Percentiles rank a stretch among this genome's conserved stretches.
Evolutionary conservation across 2,329 filamentous ascomycete genomes (phyloP).

Genomic region (Calonectria leucothoes): DNA sequence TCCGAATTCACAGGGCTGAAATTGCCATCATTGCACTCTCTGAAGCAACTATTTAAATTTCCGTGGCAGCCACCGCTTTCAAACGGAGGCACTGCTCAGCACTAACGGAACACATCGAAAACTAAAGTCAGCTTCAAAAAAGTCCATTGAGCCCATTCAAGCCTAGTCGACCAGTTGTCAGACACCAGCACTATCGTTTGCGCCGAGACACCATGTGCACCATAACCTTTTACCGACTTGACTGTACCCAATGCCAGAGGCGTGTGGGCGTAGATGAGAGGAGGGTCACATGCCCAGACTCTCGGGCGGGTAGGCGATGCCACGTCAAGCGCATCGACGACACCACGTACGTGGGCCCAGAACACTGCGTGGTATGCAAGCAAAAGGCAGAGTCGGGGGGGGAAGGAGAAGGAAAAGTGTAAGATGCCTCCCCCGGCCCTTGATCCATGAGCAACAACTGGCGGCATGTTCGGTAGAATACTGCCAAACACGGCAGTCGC

Average conservation of each 20-base stretch:
- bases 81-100: background rate
- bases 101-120: background rate
- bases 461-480: background rate
- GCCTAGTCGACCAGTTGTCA: background rate
- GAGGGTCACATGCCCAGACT: background rate
- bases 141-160: background rate
- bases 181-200: background rate
- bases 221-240: background rate
- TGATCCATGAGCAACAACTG: background rate
- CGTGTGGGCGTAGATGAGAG: background rate
- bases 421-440: background rate
- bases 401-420: background rate
- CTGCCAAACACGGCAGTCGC: background rate
- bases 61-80: background rate
- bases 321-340: background rate
- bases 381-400: background rate
- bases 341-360: background rate
- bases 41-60: background rate
- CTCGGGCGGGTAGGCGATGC: background rate
- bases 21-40: background rate
- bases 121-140: background rate
- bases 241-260: background rate
- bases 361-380: background rate
- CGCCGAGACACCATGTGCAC: background rate
- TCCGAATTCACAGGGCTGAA: background rate